Evolutionary conservation across 148 eudicot species (phyloP), one percentile per base, ranked within the genome.

Genomic region (Rhododendron molle): DNA sequence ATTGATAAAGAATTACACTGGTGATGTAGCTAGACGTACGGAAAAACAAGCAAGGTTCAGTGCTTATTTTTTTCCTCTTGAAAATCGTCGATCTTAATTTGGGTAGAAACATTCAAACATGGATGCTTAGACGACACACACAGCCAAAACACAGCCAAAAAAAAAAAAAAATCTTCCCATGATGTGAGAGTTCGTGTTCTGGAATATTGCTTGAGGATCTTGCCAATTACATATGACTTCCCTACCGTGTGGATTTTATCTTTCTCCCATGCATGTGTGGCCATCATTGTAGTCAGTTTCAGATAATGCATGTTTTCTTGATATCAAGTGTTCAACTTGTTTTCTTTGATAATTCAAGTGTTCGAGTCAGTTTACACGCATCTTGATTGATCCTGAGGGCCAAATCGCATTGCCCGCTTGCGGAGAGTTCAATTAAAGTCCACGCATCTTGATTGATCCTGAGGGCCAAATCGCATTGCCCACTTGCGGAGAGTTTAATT

Each of bases 401-500:
- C 12, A 0, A 46, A 9, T 46, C 0, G 2, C 12, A 46, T 46
- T 46, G 12, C 0, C 2, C 0, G 2, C 49, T 46, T 46, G 2
- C 12, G 12, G 2, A 0, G 12, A 46, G 2, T 0, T 9, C 12
- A 46, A 46, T n/a, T n/a, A n/a, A n/a, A n/a, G n/a, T n/a, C n/a
- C 2, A 0, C 0, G 2, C 11, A 46, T 0, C 0, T 46, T 46
- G 12, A 46, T 46, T 46, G 1, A 9, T 46, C 12, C 0, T 9
- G 2, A 46, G 12, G 49, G 49, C 2, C 12, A 0, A 46, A 9
- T 46, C 0, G 2, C 12, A 46, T 46, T 46, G 12, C 0, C 2
- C 0, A 0, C 49, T 46, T 46, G 2, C 12, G 12, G 2, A 0
- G 12, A 46, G 2, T 0, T 9, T 2, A 46, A 46, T n/a, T n/a